phyloP scores from a whole-genome alignment of 1,139 yeast species.

The Saccharomyces hybrid region DNA sequence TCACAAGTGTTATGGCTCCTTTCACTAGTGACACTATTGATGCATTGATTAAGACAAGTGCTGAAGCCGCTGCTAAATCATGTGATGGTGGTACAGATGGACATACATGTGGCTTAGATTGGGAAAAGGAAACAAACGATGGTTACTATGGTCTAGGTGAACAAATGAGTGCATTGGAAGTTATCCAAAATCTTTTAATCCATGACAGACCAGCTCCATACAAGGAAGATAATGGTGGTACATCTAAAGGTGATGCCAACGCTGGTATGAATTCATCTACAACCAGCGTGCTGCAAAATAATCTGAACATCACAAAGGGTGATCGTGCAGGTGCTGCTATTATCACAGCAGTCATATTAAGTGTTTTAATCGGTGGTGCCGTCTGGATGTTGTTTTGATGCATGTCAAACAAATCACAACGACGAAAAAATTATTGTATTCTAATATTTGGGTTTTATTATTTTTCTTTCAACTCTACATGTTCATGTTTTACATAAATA shows the following conservation, averaged over 20 bases:
- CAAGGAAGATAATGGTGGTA: slow-evolving; percentile 41
- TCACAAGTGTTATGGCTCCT: slow-evolving; percentile 44
- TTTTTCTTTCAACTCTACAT: background rate
- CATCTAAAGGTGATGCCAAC: slow-evolving; percentile 38
- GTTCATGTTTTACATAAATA: background rate
- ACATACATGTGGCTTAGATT: slow-evolving; percentile 67
- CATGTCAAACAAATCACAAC: background rate
- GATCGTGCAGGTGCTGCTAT: slow-evolving; percentile 86
- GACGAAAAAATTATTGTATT: background rate
- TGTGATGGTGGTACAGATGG: slow-evolving; percentile 70
- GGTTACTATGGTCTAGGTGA: slow-evolving; percentile 68
- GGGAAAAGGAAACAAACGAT: slow-evolving; percentile 54
- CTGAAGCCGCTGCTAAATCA: slow-evolving; percentile 60
- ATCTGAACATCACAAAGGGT: slow-evolving; percentile 44
- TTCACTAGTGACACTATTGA: slow-evolving; percentile 37
- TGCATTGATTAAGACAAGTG: slow-evolving; percentile 40
- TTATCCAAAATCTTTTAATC: slow-evolving; percentile 43
- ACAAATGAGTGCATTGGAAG: slow-evolving; percentile 68
- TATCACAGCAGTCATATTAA: slow-evolving; percentile 66
- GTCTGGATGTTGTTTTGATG: slow-evolving; percentile 60
- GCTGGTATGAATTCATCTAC: slow-evolving; percentile 37
- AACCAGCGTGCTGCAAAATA: slow-evolving; percentile 34
- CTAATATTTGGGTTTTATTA: background rate
- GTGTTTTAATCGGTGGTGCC: slow-evolving; percentile 51
- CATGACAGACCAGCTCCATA: slow-evolving; percentile 37